A percentile compares a stretch with the other conserved stretches of the same genome.
phyloP scores from a whole-genome alignment of 768 basidiomycete genomes.

The Podaxis sp. region DNA sequence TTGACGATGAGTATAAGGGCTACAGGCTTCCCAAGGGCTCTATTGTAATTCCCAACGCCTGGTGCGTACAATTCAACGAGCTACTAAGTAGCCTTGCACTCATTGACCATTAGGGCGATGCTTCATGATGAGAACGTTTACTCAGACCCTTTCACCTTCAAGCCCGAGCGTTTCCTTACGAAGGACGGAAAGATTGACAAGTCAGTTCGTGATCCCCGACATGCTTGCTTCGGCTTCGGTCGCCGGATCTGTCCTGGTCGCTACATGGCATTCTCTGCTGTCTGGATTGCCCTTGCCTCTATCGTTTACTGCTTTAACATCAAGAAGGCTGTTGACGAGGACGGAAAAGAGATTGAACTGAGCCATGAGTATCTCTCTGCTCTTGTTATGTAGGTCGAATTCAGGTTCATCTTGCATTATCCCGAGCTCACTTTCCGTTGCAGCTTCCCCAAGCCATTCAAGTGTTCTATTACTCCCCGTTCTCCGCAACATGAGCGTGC shows the following conservation, averaged over 20 bases:
- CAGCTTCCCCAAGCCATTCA: conserved; percentile 21
- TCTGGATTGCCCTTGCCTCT: conserved; percentile 25
- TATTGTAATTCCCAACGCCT: conserved; percentile 30
- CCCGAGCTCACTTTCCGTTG: background rate
- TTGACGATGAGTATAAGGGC: conserved; percentile 30
- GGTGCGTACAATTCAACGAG: conserved; percentile 19
- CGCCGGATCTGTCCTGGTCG: conserved; percentile 26
- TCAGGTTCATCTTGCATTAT: background rate
- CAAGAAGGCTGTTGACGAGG: conserved; percentile 22
- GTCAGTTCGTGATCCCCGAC: conserved; percentile 24
- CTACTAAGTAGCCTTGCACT: background rate
- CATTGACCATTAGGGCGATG: conserved; percentile 31
- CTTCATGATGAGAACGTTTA: conserved; percentile 36
- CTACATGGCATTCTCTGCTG: conserved; percentile 22
- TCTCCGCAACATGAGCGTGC: conserved; percentile 17
- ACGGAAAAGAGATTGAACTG: conserved; percentile 10
- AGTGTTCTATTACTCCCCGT: conserved; percentile 20
- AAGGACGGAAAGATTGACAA: conserved; percentile 24
- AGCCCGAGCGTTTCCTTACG: conserved; percentile 38
- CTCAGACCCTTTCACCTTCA: conserved; percentile 38
- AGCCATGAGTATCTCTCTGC: conserved; percentile 17
- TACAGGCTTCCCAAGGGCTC: conserved; percentile 31
- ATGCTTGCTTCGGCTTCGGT: conserved; percentile 32
- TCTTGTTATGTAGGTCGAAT: conserved; percentile 19
- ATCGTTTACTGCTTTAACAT: conserved; percentile 23